Base-by-base conservation (phyloP, 768 basidiomycete species). In the Hemileccinum rubropunctum region DNA sequence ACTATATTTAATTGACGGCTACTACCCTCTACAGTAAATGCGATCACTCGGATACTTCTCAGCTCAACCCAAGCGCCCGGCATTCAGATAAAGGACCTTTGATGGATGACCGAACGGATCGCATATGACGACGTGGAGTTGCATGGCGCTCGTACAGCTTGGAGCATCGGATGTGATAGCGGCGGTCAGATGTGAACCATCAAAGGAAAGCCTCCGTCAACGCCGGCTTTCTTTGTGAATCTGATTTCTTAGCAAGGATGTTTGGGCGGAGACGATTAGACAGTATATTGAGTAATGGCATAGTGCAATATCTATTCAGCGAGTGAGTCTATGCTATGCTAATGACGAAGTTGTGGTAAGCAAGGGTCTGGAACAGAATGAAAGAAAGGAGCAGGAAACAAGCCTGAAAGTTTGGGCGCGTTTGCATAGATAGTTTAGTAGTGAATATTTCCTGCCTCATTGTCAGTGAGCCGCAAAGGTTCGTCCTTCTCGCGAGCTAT, bases 11-110 rank as follows among this genome's bases (percentile, higher is more conserved):
- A 53, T 51, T 59, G 47, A 66, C 27, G 42, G 42, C 32, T 15
- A 35, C 21, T 42, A 11, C 35, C 10, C 34, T 33, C 32, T 43
- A 11, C 28, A 90, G 88, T 83, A 45, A 91, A 85, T 33, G 74
- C 83, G 9, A 90, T 97, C 61, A 77, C 73, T n/a, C 84, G 83
- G 57, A 87, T 94, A 20, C 76, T 91, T 60, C 79, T 97, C 35
- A 95, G 91, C 66, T 88, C 92, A 21, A 80, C 80, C 26, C 86
- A 86, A 58, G 91, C 91, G 15, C 94, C 93, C n/a, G 88, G 89
- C 14, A 94, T 97, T 66, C 86, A 81, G 60, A 79, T 97, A 68
- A 80, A 82, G 48, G 93, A 94, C 74, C 75, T 80, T 53, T 89
- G 78, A 68, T 52, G 45, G 26, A 27, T 32, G 11, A 17, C 23